Evolutionary conservation across 768 basidiomycete species (phyloP).

Genomic region (Tricholoma saponaceum): DNA sequence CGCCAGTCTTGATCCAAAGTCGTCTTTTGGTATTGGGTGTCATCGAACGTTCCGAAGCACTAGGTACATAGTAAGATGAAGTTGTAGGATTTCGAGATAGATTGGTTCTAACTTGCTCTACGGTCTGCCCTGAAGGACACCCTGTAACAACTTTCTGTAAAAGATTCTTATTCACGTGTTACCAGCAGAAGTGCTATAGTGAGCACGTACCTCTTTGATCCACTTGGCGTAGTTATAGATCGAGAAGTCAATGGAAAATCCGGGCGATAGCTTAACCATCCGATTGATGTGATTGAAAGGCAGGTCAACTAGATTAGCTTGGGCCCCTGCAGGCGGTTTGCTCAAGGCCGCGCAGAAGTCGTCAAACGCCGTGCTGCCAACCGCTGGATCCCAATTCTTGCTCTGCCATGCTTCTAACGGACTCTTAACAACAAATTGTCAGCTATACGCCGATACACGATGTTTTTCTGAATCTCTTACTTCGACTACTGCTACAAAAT

Average conservation of each 20-base stretch:
- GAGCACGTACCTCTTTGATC: conserved; percentile 58
- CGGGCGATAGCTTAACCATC: conserved; percentile 42
- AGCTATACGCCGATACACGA: background rate
- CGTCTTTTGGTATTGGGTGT: conserved; percentile 55
- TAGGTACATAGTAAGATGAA: conserved; percentile 23
- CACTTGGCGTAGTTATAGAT: conserved; percentile 74
- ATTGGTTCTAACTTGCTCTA: conserved; percentile 28
- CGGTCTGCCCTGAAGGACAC: conserved; percentile 44
- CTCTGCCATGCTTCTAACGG: conserved; percentile 78
- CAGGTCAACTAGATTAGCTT: conserved; percentile 27
- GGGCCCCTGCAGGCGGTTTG: conserved; percentile 34
- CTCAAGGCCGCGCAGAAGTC: conserved; percentile 61
- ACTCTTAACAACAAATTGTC: conserved; percentile 25
- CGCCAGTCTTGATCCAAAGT: conserved; percentile 76
- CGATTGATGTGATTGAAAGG: conserved; percentile 48
- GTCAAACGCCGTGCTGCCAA: conserved; percentile 60
- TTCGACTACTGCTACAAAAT: conserved; percentile 69
- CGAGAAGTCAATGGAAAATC: conserved; percentile 50
- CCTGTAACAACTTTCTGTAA: conserved; percentile 47
- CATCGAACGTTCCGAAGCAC: conserved; percentile 87
- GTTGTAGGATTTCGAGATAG: background rate
- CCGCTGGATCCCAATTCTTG: conserved; percentile 81
- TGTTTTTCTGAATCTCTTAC: conserved; percentile 34
- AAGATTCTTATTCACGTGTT: background rate
- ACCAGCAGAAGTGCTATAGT: background rate